Percentiles rank a stretch among this genome's conserved stretches.
Conservation (phyloP, 2,329 filamentous ascomycete species). For the Ascosphaera apis region DNA sequence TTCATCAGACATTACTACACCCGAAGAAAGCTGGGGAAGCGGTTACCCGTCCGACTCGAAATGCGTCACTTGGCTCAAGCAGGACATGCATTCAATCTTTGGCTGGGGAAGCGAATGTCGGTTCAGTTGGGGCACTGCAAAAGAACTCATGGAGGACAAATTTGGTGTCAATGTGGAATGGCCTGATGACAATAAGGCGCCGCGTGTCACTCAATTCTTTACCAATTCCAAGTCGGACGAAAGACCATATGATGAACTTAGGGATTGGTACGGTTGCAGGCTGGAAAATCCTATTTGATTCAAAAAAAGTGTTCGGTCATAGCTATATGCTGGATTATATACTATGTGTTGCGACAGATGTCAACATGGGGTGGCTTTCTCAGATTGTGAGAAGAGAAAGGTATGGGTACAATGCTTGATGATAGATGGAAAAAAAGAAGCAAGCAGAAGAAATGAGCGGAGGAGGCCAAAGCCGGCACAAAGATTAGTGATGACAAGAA, state of each 20-base stretch:
- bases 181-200: conserved; percentile 52
- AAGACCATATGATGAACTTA: conserved; percentile 65
- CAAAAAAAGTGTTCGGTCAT: too few relatives aligned
- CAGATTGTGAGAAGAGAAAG: too few relatives aligned
- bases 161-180: conserved; percentile 54
- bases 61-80: conserved; percentile 59
- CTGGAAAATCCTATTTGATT: conserved; percentile 53
- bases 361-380: too few relatives aligned
- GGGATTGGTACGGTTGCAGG: conserved; percentile 54
- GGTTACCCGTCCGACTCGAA: conserved; percentile 78
- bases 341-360: too few relatives aligned
- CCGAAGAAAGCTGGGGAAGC: conserved; percentile 49
- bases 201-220: conserved; percentile 54
- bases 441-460: neutral
- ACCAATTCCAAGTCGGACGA: conserved; percentile 28
- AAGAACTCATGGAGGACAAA: conserved; percentile 73
- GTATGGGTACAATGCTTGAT: too few relatives aligned
- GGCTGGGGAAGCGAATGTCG: conserved; percentile 86
- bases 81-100: conserved; percentile 78
- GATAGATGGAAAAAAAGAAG: neutral
- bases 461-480: too few relatives aligned
- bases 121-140: conserved; percentile 89
- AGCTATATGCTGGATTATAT: too few relatives aligned
- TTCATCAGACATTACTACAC: too few relatives aligned
- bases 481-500: neutral